Base-by-base conservation (phyloP, 257 asterid species). In the Solanum sparsipilum region DNA sequence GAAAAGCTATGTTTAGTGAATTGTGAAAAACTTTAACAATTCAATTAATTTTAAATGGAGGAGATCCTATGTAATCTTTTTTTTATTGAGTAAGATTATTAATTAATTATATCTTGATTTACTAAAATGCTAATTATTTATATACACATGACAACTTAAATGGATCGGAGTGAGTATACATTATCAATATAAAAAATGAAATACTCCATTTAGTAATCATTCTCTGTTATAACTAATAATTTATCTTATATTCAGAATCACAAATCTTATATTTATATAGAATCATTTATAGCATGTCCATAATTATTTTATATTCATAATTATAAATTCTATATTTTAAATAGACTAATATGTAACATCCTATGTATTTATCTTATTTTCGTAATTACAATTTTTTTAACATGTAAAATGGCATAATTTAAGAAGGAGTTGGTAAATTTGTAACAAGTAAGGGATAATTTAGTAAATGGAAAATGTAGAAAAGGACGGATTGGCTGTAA, bases 401-500 rank as follows among this genome's bases (percentile, higher is more conserved):
- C 67, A 56, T 18, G 67, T 56, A 3, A 41, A 78, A 41, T 41
- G 65, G 36, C 38, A 41, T 41, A 78, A 27, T 41, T 41, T 9
- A 29, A 3, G 3, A 9, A 13, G 9, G 27, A 75, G 32, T 3
- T 5, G 20, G 39, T 81, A 46, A 27, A 81, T 81, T 9, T 46
- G 25, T 9, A 44, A 5, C 1, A 27, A 13, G 1, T 27, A 6
- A 23, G 81, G 90, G 91, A 72, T 34, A 88, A 25, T 21, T 13
- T 9, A 16, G 91, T 78, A 35, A 52, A 87, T 35, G 4, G 3
- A 36, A 74, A 88, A 34, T 18, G 72, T 13, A 29, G 13, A 89
- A 90, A 52, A 67, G 86, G 89, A 87, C 90, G 58, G 58, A 70
- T 87, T 86, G 73, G 90, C 84, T 84, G 81, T 70, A 81, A 85